These are phyloP conservation scores for Talaromyces liani DNA, from an alignment of 495 filamentous ascomycete genomes.

Conservation along the genomic window DNA sequence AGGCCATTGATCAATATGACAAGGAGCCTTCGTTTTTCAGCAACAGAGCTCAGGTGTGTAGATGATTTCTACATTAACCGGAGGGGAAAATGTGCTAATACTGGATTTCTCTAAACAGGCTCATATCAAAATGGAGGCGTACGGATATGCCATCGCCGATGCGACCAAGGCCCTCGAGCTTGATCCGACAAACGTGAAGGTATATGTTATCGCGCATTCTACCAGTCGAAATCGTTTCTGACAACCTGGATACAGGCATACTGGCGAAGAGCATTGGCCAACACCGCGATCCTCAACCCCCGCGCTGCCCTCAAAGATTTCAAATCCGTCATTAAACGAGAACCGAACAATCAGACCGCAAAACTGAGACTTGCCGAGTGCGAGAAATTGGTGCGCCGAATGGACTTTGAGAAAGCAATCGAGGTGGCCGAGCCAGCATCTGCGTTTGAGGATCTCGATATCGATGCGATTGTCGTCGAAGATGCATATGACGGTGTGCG, in stretches of 20 bases:
- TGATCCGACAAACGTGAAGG: constrained; percentile 82
- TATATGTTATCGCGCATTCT: constrained; percentile 20
- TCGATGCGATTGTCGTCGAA: constrained; percentile 79
- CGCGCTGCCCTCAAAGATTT: constrained; percentile 87
- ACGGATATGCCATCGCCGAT: constrained; percentile 86
- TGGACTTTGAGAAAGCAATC: constrained; percentile 91
- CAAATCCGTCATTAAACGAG: constrained; percentile 79
- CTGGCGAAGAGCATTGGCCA: constrained; percentile 86
- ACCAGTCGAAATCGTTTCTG: neutral
- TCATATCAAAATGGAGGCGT: constrained; percentile 91
- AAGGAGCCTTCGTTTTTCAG: constrained; percentile 84
- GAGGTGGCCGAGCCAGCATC: constrained; percentile 87
- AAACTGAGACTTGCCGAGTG: constrained; percentile 84
- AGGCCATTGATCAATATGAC: constrained; percentile 82
- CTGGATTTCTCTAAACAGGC: constrained; percentile 44
- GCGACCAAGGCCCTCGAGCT: constrained; percentile 91
- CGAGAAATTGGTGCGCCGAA: constrained; percentile 82
- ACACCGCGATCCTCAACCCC: constrained; percentile 81
- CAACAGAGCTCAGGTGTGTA: constrained; percentile 83
- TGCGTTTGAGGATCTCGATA: constrained; percentile 81
- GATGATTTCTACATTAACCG: neutral
- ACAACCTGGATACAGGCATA: constrained; percentile 57
- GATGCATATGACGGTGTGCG: constrained; percentile 74
- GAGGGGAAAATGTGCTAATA: constrained; percentile 5
- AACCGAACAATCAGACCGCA: constrained; percentile 81